Percentiles rank a stretch among this genome's conserved stretches.
Evolutionary conservation across 2,329 filamentous ascomycete species (phyloP).

Genomic region (Monosporascus cannonballus): DNA sequence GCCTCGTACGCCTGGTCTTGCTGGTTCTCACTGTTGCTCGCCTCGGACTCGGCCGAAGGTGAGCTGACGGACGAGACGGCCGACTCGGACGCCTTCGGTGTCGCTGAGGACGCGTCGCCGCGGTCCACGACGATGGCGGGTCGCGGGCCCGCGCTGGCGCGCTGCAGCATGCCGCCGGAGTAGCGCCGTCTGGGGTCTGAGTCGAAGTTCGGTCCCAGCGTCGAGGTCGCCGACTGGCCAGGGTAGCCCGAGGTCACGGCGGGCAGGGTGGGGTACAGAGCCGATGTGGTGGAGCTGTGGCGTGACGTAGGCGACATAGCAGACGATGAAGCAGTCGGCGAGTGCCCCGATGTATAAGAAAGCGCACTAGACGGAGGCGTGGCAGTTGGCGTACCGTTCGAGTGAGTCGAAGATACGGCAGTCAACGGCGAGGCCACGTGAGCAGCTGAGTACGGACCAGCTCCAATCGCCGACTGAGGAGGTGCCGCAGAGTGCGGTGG

Average conservation of each 20-base stretch:
- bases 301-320: conserved; percentile 63
- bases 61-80: conserved; percentile 42
- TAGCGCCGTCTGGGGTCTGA: conserved; percentile 58
- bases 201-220: conserved; percentile 63
- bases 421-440: conserved; percentile 57
- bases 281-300: conserved; percentile 52
- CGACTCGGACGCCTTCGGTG: conserved; percentile 38
- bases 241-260: conserved; percentile 65
- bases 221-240: conserved; percentile 62
- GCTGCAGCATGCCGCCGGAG: conserved; percentile 62
- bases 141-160: conserved; percentile 40
- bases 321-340: conserved; percentile 64
- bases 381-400: conserved; percentile 63
- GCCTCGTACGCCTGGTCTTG: conserved; percentile 57
- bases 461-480: conserved; percentile 31
- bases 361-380: conserved; percentile 70
- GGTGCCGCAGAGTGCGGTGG: conserved; percentile 27
- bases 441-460: conserved; percentile 39
- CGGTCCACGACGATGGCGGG: conserved; percentile 31
- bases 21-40: conserved; percentile 38
- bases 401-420: conserved; percentile 49
- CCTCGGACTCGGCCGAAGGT: conserved; percentile 49
- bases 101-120: conserved; percentile 29
- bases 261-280: conserved; percentile 70
- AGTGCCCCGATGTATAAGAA: conserved; percentile 74